Evolutionary conservation across 2,329 filamentous ascomycete species (phyloP), one percentile per base, ranked within the genome.

Genomic region (Leptographium flavum): DNA sequence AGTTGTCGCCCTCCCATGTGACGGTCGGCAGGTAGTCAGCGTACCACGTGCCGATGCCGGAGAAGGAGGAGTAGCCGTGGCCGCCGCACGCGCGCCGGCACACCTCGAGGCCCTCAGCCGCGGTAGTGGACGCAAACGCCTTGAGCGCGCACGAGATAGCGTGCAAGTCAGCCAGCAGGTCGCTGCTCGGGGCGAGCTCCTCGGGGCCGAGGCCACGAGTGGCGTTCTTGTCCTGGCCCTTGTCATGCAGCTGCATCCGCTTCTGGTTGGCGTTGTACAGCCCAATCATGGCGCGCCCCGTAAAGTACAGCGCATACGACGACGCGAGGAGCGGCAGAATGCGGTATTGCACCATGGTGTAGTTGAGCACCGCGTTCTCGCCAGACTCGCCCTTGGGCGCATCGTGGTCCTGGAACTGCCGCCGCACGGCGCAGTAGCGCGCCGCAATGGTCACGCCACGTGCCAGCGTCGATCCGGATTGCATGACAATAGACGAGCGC

Each of bases 1-100:
- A 87, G 67, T 85, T 86, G 64, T 86, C 83, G 38, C 83, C 83
- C 58, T 87, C 83, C 78, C 79, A 84, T 10, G 81, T 84, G 4
- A 68, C 64, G 3, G 62, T 65, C n/a, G 83, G 81, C 1, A 87
- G 68, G 57, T 87, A 86, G 59, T 87, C 82, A 25, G 81, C 71
- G 55, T 86, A 87, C 72, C 76, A 83, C 17, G 73, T 65, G 2
- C 81, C 82, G 53, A 88, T 84, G n/a, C 83, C 83, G 45, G 76
- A 77, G 64, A 86, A 85, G 55, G 71, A 76, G 45, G 72, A 79
- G 66, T 86, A 87, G 39, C 83, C 83, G 58, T 87, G 83, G 6
- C 83, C 83, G 59, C 83, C 83, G 52, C 81, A 86, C 23, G 83
- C 82, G 52, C 83, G 73, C 47, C 83, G 78, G 58, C 81, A 86